Evolutionary conservation across 805 yeast species (phyloP), one percentile per base, ranked within the genome.

Genomic region (Saturnispora diversa): DNA sequence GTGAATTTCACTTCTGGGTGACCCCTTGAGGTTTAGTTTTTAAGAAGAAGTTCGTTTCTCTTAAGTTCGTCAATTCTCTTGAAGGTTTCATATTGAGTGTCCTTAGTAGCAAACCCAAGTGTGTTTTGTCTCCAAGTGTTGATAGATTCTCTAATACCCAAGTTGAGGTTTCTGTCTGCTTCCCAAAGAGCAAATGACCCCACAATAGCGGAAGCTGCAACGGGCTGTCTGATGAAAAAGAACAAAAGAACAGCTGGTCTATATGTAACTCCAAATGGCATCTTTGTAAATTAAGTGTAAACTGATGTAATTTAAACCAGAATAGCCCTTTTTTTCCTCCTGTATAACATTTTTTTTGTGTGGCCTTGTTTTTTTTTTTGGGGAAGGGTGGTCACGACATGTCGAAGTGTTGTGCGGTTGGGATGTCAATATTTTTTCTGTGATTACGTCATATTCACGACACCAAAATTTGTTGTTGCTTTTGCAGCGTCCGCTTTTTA

Each of bases 181-280:
- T 63, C 65, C 60, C 64, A 63, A 35, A 61, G 51, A 10, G 53
- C 51, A 53, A 56, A 60, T n/a, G 55, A 45, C 3, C 61, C 58
- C 9, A 53, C 54, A 15, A 63, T 35, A 13, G 56, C 37, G 2
- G 54, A 48, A 11, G 66, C 66, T 11, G 65, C 65, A 9, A 63
- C 54, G 2, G 67, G 67, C 42, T 63, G 65, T 46, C 64, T 56
- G 29, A 59, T 42, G 32, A 61, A 52, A 44, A 62, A 63, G 50
- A 63, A 63, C 27, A 59, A 50, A 20, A 62, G 50, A 29, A 57
- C 53, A 8, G 66, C 59, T 15, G 67, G 67, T 55, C 67, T 60
- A 43, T 57, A 58, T 11, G 62, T 50, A 17, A 57, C 48, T 43
- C 55, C 48, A 30, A 49, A 50, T 31, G 53, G 50, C 53, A 50